Evolutionary conservation across 495 filamentous ascomycete genomes (phyloP), one percentile per base, ranked within the genome.

Genomic region (Oleoguttula mirabilis): DNA sequence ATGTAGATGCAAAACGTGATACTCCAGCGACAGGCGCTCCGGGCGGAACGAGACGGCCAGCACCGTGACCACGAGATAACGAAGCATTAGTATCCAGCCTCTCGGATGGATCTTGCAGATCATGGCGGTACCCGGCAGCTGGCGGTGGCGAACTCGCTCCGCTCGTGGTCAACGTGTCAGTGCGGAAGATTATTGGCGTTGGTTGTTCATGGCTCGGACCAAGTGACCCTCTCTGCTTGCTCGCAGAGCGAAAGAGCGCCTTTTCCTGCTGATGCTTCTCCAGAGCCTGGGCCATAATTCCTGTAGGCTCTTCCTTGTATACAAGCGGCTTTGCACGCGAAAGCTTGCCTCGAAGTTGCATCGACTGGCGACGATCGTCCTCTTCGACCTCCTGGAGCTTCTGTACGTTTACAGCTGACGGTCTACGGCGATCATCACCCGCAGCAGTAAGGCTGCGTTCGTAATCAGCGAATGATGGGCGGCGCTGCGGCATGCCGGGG

Each of bases 231-330:
- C 43, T 32, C 19, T 41, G 45, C 32, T 53, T 53, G 45, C 50
- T 48, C 22, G 44, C 34, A 1, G 50, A 53, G 8, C 41, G 44
- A 28, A 53, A 53, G 4, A 53, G 27, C 1, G 50, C 39, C 16
- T 53, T 53, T 41, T 53, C 50, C 30, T 53, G 39, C 23, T 44
- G 45, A 36, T 43, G 39, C 44, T 36, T 44, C 34, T 53, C 33
- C 28, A 48, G 25, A 4, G 50, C 50, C 21, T 53, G 45, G 2
- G 40, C 45, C 50, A 53, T 53, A 10, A 53, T 27, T 12, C 39
- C 39, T 6, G 14, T 44, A 7, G 44, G 28, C 16, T 53, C 40
- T 12, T 53, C 50, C 4, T 36, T 32, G 3, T 47, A 19, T n/a
- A n/a, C n/a, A n/a, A n/a, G n/a, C 5, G 44, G 39, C 20, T 31